phyloP scores from a whole-genome alignment of 139 green algal species.

The Chlamydomonas sp. region DNA sequence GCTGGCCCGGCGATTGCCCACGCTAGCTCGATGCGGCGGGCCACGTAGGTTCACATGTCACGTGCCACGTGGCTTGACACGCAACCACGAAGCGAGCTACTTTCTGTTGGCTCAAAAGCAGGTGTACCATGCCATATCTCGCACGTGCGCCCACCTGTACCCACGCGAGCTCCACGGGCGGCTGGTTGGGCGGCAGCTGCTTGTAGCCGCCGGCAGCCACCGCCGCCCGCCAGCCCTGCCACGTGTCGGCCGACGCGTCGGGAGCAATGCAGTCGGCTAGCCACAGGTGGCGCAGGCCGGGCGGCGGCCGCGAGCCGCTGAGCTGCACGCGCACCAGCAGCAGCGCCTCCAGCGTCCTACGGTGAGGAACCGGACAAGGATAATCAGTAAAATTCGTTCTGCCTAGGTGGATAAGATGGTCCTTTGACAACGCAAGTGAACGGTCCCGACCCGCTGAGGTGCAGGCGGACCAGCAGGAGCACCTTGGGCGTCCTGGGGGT shows the following conservation, averaged over 20 bases:
- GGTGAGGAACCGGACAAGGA: neutral
- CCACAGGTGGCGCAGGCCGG: slow-evolving; percentile 30
- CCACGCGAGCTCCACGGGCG: neutral
- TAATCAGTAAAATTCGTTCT: neutral
- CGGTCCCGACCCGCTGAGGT: no score
- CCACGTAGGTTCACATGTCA: no score
- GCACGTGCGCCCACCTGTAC: neutral
- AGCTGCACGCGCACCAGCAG: slow-evolving; percentile 39
- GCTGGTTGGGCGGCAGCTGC: neutral
- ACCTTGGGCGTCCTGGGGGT: no score
- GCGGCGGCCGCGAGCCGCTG: neutral
- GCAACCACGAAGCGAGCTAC: neutral
- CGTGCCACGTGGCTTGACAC: no score
- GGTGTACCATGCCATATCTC: neutral
- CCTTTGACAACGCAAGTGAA: no score
- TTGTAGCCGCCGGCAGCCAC: neutral
- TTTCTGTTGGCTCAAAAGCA: neutral
- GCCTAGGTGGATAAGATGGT: no score
- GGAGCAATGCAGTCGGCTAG: neutral
- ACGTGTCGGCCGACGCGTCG: neutral
- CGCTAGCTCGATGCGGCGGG: no score
- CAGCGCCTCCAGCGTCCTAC: slow-evolving; percentile 15
- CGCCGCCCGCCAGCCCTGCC: neutral
- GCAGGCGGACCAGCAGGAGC: no score
- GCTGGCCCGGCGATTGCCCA: no score